Evolutionary conservation across 2,329 filamentous ascomycete genomes (phyloP), one percentile per base, ranked within the genome.

Genomic region (Nothopassalora personata): DNA sequence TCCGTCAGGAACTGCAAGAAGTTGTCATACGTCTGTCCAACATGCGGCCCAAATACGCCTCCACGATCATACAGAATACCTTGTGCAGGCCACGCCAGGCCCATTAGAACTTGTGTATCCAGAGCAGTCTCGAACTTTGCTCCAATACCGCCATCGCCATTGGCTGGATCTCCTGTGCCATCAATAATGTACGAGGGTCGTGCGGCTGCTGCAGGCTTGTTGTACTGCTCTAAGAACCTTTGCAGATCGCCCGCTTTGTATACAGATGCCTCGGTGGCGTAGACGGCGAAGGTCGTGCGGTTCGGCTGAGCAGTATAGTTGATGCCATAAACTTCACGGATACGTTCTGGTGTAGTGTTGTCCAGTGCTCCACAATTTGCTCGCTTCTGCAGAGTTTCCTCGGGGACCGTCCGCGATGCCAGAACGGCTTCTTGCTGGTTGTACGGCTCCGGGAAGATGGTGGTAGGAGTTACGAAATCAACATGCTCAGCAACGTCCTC

Each of bases 1-100:
- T 67, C 60, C 46, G 62, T 60, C 48, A 68, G 48, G 59, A 68
- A 68, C 0, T 45, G 49, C n/a, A 68, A 63, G 36, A 68, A 68
- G 10, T 53, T 61, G 36, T 67, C 66, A 48, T 68, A 68, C 0
- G 59, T 61, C 30, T 54, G 28, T 31, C 63, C 63, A 19, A 56
- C 60, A 1, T 59, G 50, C 8, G 65, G 60, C 2, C 66, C 66
- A 18, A 68, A 68, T 5, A 67, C 66, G 15, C 66, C 66, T n/a
- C 66, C 66, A 3, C 60, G 52, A 50, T 67, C 64, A 58, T 68
- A 67, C n/a, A 68, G 59, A 1, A 64, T 49, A 2, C 64, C 66
- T 46, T 56, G 30, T 1, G 63, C 61, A 28, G 66, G 66, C 53
- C 59, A 67, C 1, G 65, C 63, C 3, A 66, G 57, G 7, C 66